Conservation (phyloP, 2,329 filamentous ascomycete genomes). For the Didymella arachidicola region DNA sequence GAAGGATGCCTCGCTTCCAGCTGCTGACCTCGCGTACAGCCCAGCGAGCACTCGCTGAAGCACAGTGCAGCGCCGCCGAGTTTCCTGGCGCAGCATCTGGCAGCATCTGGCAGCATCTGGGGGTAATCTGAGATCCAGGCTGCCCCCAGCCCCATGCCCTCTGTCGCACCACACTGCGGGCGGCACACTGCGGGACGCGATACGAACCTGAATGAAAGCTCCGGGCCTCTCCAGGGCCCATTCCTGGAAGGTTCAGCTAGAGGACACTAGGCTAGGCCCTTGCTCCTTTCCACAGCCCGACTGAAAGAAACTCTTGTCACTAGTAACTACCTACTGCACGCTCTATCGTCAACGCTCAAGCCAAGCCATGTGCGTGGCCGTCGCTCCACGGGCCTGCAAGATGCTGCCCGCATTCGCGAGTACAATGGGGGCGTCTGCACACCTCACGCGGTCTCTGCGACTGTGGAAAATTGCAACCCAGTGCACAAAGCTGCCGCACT, state of each 20-base stretch:
- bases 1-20: slow-evolving; percentile 17
- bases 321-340: slow-evolving; percentile 3
- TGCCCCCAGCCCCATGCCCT: background rate
- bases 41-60: background rate
- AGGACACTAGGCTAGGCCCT: slow-evolving; percentile 9
- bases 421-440: slow-evolving; percentile 10
- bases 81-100: background rate
- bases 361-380: slow-evolving; percentile 17
- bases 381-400: background rate
- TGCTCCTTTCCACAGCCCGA: slow-evolving; percentile 11
- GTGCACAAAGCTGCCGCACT: slow-evolving; percentile 13
- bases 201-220: slow-evolving; percentile 7
- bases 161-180: slow-evolving; percentile 1
- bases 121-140: background rate
- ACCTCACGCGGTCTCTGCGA: slow-evolving; percentile 10
- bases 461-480: slow-evolving; percentile 9
- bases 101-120: background rate
- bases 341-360: slow-evolving; percentile 15
- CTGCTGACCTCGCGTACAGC: slow-evolving; percentile 11
- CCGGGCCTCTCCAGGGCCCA: slow-evolving; percentile 9
- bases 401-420: background rate
- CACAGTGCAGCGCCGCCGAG: background rate
- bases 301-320: slow-evolving; percentile 8
- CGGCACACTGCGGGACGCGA: slow-evolving; percentile 12
- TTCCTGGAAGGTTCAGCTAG: slow-evolving; percentile 10